These are phyloP conservation scores for Pleurozium schreberi DNA, from an alignment of 225 moss, liverwort and hornwort species.

Conservation along the genomic window DNA sequence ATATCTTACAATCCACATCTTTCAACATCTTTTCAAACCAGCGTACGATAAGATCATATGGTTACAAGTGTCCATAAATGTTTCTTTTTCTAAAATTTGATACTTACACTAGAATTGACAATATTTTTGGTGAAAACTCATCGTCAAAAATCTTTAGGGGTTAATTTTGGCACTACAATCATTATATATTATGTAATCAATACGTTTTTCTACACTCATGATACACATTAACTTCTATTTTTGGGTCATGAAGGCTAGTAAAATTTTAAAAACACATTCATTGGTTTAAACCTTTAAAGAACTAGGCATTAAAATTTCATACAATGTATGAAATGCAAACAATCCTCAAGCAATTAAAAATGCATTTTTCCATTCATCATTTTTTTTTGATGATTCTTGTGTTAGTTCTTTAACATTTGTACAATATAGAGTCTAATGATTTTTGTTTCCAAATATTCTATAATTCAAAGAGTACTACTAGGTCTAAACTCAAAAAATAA, in stretches of 20 bases:
- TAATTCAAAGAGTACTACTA: rapidly evolving
- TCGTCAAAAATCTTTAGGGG: too few species aligned
- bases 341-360: not conserved
- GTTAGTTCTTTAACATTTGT: too few species aligned
- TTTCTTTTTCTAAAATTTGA: too few species aligned
- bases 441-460: not conserved
- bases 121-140: too few species aligned
- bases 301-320: not conserved
- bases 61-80: too few species aligned
- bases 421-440: too few species aligned
- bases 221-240: not conserved
- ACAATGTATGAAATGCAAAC: not conserved
- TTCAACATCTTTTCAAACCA: too few species aligned
- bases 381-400: not conserved
- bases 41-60: too few species aligned
- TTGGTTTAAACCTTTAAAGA: not conserved
- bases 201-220: not conserved
- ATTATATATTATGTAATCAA: not conserved
- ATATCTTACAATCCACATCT: too few species aligned
- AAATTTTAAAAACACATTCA: rapidly evolving
- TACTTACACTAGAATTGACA: too few species aligned
- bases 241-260: not conserved
- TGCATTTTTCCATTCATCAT: not conserved
- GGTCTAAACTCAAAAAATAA: not conserved
- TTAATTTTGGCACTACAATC: not conserved